Base-by-base conservation (phyloP, 176 grass and related monocot species). In the Stipa capillata region DNA sequence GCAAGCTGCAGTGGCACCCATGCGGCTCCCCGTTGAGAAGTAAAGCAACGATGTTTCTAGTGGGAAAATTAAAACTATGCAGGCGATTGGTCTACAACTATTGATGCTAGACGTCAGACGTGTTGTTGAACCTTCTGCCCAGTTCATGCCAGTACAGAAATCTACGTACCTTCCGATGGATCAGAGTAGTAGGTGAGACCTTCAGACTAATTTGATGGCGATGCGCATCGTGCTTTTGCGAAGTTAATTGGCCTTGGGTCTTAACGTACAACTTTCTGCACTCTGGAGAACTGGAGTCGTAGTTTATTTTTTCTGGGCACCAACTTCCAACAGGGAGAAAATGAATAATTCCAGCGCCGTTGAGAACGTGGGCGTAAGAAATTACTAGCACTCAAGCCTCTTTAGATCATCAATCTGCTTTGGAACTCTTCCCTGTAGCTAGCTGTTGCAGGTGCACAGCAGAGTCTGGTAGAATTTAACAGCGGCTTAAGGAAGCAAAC, bases 1-100 rank as follows among this genome's bases (percentile, higher is more conserved):
- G 18, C 69, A n/a, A n/a, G n/a, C n/a, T 44, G 60, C 61, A 60
- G 73, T 69, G 74, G 58, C 74, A 67, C 65, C 75, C 83, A 79
- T 63, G 75, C 79, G 83, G 74, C 52, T 84, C 74, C 65, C 66
- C 44, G 39, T 52, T 18, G 63, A 72, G 83, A 53, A 79, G 35
- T 74, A 79, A 66, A 34, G 8, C 29, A 13, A 33, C 1, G n/a
- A 17, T 71, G 47, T 62, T 78, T 62, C 77, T 24, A 63, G 65
- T 57, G 69, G 27, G 17, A 48, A 36, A 52, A 16, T 60, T 32
- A 32, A 53, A 73, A 18, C n/a, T 14, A 51, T 13, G 18, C 18
- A 34, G 29, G 31, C 25, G 25, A 65, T 73, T 65, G 67, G 56
- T 42, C 36, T 17, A 20, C 3, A 73, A 73, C 44, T n/a, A 34